Conservation (phyloP, 805 yeast species). For the Danielia oregonensis region DNA sequence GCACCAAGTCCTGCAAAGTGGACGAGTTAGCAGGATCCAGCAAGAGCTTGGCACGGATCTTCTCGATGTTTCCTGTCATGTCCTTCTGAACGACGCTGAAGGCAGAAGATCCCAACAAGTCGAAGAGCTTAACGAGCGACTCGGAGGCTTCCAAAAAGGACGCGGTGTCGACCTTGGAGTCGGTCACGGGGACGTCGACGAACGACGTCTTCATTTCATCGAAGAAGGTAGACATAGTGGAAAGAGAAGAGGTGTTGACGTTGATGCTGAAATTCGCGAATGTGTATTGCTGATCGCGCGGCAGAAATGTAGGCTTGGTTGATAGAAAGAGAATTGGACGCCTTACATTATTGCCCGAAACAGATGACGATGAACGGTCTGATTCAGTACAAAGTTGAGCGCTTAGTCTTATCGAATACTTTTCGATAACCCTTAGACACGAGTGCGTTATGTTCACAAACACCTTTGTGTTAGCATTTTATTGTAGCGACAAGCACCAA, state of each 20-base stretch:
- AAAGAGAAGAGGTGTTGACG: background rate
- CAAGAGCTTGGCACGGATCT: constrained; percentile 63
- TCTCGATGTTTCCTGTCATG: constrained; percentile 80
- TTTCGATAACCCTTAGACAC: too few relatives aligned
- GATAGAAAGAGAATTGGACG: too few relatives aligned
- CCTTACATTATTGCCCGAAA: too few relatives aligned
- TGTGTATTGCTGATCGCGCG: too few relatives aligned
- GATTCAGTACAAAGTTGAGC: too few relatives aligned
- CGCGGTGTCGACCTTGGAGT: constrained; percentile 64
- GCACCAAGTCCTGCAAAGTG: constrained; percentile 76
- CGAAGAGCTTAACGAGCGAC: constrained; percentile 78
- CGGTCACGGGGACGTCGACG: constrained; percentile 65
- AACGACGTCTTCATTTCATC: constrained; percentile 74
- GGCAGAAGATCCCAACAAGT: constrained; percentile 80
- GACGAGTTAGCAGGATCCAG: constrained; percentile 58
- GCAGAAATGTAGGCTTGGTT: too few relatives aligned
- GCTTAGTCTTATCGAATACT: too few relatives aligned
- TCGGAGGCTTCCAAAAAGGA: constrained; percentile 81
- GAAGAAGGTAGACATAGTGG: constrained; percentile 67
- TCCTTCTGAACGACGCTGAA: constrained; percentile 82
- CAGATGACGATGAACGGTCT: too few relatives aligned
- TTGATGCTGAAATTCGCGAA: background rate
- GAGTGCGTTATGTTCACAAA: too few relatives aligned
- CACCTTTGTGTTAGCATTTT: too few relatives aligned
- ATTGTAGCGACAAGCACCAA: too few relatives aligned